Base-by-base conservation (phyloP, 108 stramenopile species). In the Poteriospumella lacustris region DNA sequence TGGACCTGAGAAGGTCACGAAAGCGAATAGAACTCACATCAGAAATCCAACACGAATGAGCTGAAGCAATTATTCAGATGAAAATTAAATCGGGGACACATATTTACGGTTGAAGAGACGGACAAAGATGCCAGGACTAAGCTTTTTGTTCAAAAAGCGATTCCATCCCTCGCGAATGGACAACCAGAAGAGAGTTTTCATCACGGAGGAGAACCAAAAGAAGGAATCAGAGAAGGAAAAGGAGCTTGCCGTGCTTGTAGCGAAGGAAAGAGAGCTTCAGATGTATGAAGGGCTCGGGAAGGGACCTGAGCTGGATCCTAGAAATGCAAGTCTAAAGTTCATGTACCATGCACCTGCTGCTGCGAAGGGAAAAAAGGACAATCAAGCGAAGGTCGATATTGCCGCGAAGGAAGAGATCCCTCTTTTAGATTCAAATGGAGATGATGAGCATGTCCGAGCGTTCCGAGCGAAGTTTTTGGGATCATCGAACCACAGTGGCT, bases 181-280 rank as follows among this genome's bases (percentile, higher is more conserved):
- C 69, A 97, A 97, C 82, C 91, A 93, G 82, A 93, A 97, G 88
- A 92, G 89, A 77, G 93, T 97, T 33, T 97, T 94, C 93, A 79
- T 94, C 39, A 93, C 92, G 44, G 94, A 96, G 83, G 92, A 95
- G 79, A 88, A 89, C 68, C 81, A 92, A 47, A 86, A 82, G 59
- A 89, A 90, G 39, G 94, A 96, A 82, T 87, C 87, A 41, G 58
- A 76, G 43, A 89, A 91, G 79, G 84, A 88, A 34, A 85, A 89
- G 69, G 94, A 96, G 86, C 87, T 96, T 24, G 89, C 89, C 58
- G 85, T 86, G 52, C 94, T 94, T 79, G 94, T 95, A 68, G 85
- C 91, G 78, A 88, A 93, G 73, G 96, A 97, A 81, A 86, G 91
- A 9, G 92, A 97, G 81, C 80, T 89, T 3, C 70, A 42, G 24